Evolutionary conservation across 805 yeast species (phyloP).

Genomic region (Ogataea naganishii): DNA sequence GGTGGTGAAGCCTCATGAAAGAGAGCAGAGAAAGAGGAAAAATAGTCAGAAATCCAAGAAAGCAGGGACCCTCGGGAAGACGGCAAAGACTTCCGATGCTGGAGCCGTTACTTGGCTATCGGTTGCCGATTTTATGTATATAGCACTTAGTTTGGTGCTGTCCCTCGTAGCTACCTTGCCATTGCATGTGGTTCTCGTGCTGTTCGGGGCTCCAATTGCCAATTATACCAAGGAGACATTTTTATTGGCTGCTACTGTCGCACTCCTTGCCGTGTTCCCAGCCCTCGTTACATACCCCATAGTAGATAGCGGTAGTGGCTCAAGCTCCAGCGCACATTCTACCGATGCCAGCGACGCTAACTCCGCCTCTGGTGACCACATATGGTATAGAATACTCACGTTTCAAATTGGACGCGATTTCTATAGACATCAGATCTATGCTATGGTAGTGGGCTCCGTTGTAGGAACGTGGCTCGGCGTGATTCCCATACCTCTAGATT

Average conservation of each 20-base stretch:
- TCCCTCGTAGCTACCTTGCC: slow-evolving; percentile 29
- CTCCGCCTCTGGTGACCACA: slow-evolving; percentile 12
- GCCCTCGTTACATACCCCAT: slow-evolving; percentile 46
- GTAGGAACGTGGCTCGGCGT: slow-evolving; percentile 91
- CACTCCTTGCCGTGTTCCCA: slow-evolving; percentile 55
- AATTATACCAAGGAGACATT: slow-evolving; percentile 45
- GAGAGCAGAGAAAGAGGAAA: slow-evolving; percentile 18
- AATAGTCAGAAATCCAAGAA: no score
- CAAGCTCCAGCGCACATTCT: no score
- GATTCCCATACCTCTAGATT: slow-evolving; percentile 87
- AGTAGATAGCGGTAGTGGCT: slow-evolving; percentile 20
- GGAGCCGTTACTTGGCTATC: neutral
- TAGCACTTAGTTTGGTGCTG: slow-evolving; percentile 21
- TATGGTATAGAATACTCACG: slow-evolving; percentile 19
- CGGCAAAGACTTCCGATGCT: no score
- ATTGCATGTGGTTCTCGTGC: slow-evolving; percentile 33
- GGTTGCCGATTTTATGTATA: slow-evolving; percentile 15
- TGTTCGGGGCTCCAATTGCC: slow-evolving; percentile 78
- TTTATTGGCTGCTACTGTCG: slow-evolving; percentile 51
- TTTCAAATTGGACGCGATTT: slow-evolving; percentile 19
- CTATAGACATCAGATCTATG: slow-evolving; percentile 24
- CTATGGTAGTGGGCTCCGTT: slow-evolving; percentile 31
- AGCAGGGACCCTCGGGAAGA: no score
- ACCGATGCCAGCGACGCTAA: slow-evolving; percentile 10
- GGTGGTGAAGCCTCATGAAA: slow-evolving; percentile 23